These are phyloP conservation scores for Tricholoma terreum DNA, from an alignment of 768 basidiomycete species.

Conservation along the genomic window DNA sequence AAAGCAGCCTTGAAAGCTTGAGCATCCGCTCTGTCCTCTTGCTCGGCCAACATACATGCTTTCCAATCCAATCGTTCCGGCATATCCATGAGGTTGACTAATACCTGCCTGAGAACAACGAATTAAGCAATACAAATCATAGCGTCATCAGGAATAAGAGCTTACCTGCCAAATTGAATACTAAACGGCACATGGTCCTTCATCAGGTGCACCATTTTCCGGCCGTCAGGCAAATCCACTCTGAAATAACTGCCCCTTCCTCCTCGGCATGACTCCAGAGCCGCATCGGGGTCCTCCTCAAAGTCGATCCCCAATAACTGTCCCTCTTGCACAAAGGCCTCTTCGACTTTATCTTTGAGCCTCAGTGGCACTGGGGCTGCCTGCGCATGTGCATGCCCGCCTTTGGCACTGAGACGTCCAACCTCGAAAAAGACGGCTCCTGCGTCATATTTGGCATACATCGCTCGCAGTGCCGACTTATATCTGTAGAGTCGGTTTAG, in stretches of 20 bases:
- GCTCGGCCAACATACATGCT: conserved; percentile 75
- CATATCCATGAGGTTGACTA: conserved; percentile 72
- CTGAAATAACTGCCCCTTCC: conserved; percentile 80
- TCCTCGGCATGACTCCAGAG: conserved; percentile 50
- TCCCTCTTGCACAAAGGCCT: conserved; percentile 72
- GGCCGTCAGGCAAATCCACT: conserved; percentile 85
- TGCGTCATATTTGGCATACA: conserved; percentile 69
- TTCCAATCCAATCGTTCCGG: conserved; percentile 92
- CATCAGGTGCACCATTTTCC: conserved; percentile 82
- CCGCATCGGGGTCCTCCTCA: conserved; percentile 64
- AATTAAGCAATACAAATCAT: conserved; percentile 6
- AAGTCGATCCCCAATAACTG: conserved; percentile 66
- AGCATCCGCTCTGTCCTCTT: conserved; percentile 83
- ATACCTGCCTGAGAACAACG: conserved; percentile 58
- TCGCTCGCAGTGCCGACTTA: conserved; percentile 67
- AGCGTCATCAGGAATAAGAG: background rate
- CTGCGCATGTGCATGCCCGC: conserved; percentile 94
- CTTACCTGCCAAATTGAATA: conserved; percentile 92
- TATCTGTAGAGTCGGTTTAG: conserved; percentile 44
- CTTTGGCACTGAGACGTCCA: conserved; percentile 75
- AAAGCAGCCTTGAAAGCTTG: conserved; percentile 84
- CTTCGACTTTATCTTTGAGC: conserved; percentile 61
- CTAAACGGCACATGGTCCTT: conserved; percentile 76
- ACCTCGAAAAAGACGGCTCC: conserved; percentile 85
- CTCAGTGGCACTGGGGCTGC: conserved; percentile 72